Conservation (phyloP, 768 basidiomycete species). For the Serendipita sp. region DNA sequence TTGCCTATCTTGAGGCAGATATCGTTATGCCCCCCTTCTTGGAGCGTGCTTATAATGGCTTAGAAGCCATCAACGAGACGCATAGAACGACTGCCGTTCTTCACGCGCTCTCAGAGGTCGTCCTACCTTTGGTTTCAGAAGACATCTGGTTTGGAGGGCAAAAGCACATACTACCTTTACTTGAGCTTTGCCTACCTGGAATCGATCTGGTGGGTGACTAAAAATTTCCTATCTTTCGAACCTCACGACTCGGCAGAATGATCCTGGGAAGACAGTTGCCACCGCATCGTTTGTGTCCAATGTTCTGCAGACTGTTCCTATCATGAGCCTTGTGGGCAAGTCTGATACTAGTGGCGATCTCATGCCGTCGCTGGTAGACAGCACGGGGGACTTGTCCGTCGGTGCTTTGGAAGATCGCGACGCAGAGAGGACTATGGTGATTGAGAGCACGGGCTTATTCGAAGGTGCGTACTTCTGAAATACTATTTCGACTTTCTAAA, state of each 20-base stretch:
- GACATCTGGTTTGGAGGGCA: conserved; percentile 71
- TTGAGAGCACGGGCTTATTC: conserved; percentile 64
- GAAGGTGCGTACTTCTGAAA: conserved; percentile 32
- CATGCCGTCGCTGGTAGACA: not conserved
- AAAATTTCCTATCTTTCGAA: not conserved
- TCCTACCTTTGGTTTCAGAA: conserved; percentile 61
- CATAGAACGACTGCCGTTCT: conserved; percentile 85
- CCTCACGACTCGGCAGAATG: conserved; percentile 34
- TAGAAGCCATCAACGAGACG: conserved; percentile 92
- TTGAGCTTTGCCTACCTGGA: conserved; percentile 80
- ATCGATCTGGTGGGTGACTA: conserved; percentile 55
- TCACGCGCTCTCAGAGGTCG: conserved; percentile 61
- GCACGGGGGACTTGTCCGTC: conserved; percentile 2
- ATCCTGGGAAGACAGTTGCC: conserved; percentile 54
- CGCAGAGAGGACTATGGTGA: conserved; percentile 55
- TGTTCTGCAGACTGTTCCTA: not conserved
- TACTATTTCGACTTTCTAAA: not conserved
- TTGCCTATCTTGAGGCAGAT: conserved; percentile 66
- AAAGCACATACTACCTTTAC: conserved; percentile 70
- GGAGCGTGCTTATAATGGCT: conserved; percentile 75
- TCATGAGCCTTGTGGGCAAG: conserved; percentile 2
- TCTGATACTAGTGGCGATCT: not conserved
- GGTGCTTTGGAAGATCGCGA: conserved; percentile 19
- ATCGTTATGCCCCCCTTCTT: conserved; percentile 82
- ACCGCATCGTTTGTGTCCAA: conserved; percentile 1